Evolutionary conservation across 2,329 filamentous ascomycete genomes (phyloP).

Genomic region (Cordyceps fumosorosea): DNA sequence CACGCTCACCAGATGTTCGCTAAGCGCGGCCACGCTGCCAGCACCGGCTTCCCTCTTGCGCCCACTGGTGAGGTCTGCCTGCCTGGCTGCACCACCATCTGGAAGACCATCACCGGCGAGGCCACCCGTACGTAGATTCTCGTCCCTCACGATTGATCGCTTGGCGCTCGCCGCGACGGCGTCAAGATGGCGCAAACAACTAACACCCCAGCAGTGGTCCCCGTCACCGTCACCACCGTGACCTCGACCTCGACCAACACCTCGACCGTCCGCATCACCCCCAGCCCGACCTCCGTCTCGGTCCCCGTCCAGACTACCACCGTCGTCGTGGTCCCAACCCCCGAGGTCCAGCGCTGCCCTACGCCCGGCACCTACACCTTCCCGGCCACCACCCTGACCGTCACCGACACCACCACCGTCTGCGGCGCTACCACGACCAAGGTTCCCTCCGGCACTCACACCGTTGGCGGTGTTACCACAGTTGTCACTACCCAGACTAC

Average conservation of each 20-base stretch:
- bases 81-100: constrained; percentile 65
- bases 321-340: constrained; percentile 45
- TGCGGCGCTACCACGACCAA: constrained; percentile 56
- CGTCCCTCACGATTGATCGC: too few species aligned
- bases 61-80: constrained; percentile 41
- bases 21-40: constrained; percentile 38
- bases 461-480: constrained; percentile 66
- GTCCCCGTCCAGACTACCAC: constrained; percentile 28
- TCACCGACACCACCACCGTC: constrained; percentile 62
- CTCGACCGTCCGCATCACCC: constrained; percentile 18
- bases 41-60: constrained; percentile 2
- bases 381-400: constrained; percentile 63
- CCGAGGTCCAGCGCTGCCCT: constrained; percentile 47
- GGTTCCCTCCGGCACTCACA: constrained; percentile 59
- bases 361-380: constrained; percentile 70
- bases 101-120: constrained; percentile 62
- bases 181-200: not conserved
- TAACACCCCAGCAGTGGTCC: not conserved
- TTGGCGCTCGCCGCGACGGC: not conserved
- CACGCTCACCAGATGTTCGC: constrained; percentile 56
- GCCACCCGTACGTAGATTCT: constrained; percentile 53
- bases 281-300: constrained; percentile 33
- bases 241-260: constrained; percentile 13
- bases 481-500: constrained; percentile 60
- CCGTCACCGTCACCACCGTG: constrained; percentile 17